Evolutionary conservation across 129 eudicot genomes (phyloP), one percentile per base, ranked within the genome.

Genomic region (Ambrosia artemisiifolia): DNA sequence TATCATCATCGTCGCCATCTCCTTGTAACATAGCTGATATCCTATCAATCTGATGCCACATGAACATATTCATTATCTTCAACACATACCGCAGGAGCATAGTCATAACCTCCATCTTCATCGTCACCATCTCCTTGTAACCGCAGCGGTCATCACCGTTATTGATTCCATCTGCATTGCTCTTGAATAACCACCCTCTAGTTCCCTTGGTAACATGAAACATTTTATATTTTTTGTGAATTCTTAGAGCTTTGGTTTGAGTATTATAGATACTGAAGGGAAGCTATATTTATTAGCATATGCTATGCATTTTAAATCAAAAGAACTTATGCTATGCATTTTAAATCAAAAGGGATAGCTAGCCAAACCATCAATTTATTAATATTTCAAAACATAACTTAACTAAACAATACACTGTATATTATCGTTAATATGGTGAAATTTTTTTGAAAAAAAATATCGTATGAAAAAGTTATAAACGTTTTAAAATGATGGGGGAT

Each of bases 211-310:
- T 47, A 63, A 63, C 55, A 48, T 55, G 16, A 48, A 54, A 30
- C 86, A 78, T 82, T 34, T 59, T 49, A 3, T 33, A 48, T 5
- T 59, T 11, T 11, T 51, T 32, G 18, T 28, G 70, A 28, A 48
- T 11, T 13, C 12, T 34, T 19, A 40, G 4, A 42, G 63, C 51
- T 10, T n/a, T 65, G 75, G 18, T 77, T 64, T 38, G 70, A 14
- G 33, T 60, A 32, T 54, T 46, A 34, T 51, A 35, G 60, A 17
- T 8, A 24, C 35, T 13, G 51, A 60, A 3, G 38, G 42, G 71
- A 57, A 57, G 67, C 14, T 34, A 65, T 75, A 75, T 65, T 75
- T 75, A 65, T 75, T 55, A 33, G 76, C 43, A 59, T n/a, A n/a
- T n/a, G n/a, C n/a, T n/a, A n/a, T n/a, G n/a, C n/a, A n/a, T n/a